phyloP scores from a whole-genome alignment of 352 stramenopile genomes.

The Elongisporangium undulatum region DNA sequence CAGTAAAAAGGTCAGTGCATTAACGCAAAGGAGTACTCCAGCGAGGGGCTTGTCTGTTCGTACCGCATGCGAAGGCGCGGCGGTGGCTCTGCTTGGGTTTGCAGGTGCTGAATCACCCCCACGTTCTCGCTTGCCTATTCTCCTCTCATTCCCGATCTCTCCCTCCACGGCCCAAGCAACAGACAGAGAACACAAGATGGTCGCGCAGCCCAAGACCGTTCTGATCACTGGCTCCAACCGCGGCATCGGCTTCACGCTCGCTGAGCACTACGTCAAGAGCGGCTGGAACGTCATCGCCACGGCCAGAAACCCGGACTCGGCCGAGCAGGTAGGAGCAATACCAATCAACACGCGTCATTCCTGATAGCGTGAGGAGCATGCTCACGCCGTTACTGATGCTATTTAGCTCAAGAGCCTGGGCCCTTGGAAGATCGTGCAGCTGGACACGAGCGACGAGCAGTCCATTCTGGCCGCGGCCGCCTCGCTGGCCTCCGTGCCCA shows the following conservation, averaged over 20 bases:
- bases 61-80: neutral
- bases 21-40: neutral
- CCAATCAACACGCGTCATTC: neutral
- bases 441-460: conserved; percentile 28
- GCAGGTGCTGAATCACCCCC: neutral
- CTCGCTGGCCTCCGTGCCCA: conserved; percentile 16
- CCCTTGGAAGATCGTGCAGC: conserved; percentile 21
- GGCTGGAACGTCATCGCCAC: conserved; percentile 41
- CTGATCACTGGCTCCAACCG: conserved; percentile 40
- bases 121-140: neutral
- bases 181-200: neutral
- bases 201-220: conserved; percentile 20
- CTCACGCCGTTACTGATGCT: neutral
- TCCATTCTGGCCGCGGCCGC: conserved; percentile 25
- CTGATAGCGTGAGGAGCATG: no score
- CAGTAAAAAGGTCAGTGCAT: neutral
- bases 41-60: neutral
- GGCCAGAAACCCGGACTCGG: conserved; percentile 13
- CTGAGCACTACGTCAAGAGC: conserved; percentile 27
- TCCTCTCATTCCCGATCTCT: neutral
- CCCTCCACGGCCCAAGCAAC: neutral
- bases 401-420: conserved; percentile 5
- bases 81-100: neutral
- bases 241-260: conserved; percentile 37
- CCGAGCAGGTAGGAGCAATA: conserved; percentile 5